Percentiles rank a stretch among this genome's conserved stretches.
These are phyloP conservation scores for Malus orientalis DNA, from an alignment of 306 rosid genomes.

Conservation along the genomic window DNA sequence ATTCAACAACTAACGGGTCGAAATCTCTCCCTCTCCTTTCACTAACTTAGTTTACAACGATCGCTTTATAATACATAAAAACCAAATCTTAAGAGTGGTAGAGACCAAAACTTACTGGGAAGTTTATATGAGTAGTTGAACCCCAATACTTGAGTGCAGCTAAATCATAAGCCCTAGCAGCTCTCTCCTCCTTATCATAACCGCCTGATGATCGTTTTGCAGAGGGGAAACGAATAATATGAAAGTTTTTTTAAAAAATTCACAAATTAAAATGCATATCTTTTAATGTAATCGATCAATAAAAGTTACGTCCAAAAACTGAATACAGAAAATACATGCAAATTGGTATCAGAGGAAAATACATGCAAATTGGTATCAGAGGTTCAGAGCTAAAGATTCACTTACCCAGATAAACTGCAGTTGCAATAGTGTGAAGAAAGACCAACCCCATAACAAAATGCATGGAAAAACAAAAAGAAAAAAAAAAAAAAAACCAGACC, in stretches of 20 bases:
- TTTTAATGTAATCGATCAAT: neutral
- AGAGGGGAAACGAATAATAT: neutral
- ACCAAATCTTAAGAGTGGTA: neutral
- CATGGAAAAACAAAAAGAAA: conserved; percentile 1
- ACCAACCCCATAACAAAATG: conserved; percentile 9
- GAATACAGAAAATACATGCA: conserved; percentile 14
- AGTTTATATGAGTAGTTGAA: conserved; percentile 91
- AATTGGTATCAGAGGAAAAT: conserved; percentile 4
- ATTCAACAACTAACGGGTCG: too few relatives aligned
- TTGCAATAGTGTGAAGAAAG: neutral
- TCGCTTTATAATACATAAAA: too few relatives aligned
- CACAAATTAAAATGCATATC: conserved; percentile 32
- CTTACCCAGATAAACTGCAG: conserved; percentile 94
- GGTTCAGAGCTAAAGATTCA: conserved; percentile 5
- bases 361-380: conserved; percentile 9
- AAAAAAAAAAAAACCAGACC: neutral
- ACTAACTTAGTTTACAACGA: too few relatives aligned
- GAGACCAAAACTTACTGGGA: conserved; percentile 58
- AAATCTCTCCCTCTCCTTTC: too few relatives aligned
- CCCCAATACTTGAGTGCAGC: conserved; percentile 99
- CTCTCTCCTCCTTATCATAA: conserved; percentile 97
- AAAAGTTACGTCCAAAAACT: conserved; percentile 14
- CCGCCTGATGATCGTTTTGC: conserved; percentile 59
- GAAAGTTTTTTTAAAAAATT: neutral
- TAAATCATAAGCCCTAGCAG: conserved; percentile 94